Evolutionary conservation across 129 eudicot genomes (phyloP).

Genomic region (Flaveria bidentis): DNA sequence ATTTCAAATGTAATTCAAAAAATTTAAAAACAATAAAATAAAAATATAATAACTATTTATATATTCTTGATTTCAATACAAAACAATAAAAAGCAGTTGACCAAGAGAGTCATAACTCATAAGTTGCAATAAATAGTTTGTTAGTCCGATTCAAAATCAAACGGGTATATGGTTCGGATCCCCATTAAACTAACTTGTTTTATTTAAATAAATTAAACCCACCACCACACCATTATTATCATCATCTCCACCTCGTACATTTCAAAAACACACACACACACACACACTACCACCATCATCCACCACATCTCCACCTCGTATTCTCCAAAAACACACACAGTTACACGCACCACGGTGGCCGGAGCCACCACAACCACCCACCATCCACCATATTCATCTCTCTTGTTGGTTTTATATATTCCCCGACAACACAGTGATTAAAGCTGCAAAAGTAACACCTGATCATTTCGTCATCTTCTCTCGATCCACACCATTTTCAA

Average conservation of each 20-base stretch:
- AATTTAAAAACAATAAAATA: no score
- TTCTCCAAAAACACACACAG: no score
- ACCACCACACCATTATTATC: neutral
- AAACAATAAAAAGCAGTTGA: neutral
- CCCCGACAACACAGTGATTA: neutral
- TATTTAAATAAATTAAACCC: slow-evolving; percentile 31
- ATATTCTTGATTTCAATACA: no score
- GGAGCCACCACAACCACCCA: neutral
- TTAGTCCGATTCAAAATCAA: slow-evolving; percentile 32
- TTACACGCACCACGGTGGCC: no score
- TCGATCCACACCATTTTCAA: slow-evolving; percentile 11
- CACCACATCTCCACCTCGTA: no score
- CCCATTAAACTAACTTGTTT: slow-evolving; percentile 36
- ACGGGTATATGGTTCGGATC: slow-evolving; percentile 43
- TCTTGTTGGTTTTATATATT: neutral
- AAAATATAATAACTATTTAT: no score
- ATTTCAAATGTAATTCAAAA: no score
- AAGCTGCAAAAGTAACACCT: slow-evolving; percentile 26
- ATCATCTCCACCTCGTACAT: slow-evolving; percentile 22
- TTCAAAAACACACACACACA: slow-evolving; percentile 9
- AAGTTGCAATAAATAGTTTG: slow-evolving; percentile 20
- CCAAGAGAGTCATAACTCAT: neutral
- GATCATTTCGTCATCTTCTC: slow-evolving; percentile 33
- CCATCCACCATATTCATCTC: slow-evolving; percentile 9
- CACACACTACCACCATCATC: neutral